These are phyloP conservation scores for Pisolithus marmoratus DNA, from an alignment of 768 basidiomycete genomes.

Conservation along the genomic window DNA sequence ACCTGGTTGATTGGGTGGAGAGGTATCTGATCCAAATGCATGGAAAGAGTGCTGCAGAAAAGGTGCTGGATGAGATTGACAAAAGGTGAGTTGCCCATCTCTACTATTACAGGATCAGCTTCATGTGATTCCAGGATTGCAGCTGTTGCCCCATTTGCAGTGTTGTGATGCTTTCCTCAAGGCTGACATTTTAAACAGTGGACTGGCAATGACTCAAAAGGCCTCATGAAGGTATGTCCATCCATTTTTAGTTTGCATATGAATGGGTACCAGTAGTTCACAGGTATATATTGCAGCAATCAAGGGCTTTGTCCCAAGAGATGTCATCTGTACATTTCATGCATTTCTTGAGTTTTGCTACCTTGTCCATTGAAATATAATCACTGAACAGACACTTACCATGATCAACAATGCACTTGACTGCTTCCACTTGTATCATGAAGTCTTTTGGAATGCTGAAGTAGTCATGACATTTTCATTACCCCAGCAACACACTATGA, in stretches of 20 bases:
- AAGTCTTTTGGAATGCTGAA: slow-evolving; percentile 11
- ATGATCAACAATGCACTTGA: slow-evolving; percentile 13
- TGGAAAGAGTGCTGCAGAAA: no score
- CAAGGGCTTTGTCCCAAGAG: neutral
- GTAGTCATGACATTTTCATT: slow-evolving; percentile 19
- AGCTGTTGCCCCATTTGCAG: no score
- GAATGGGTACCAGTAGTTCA: neutral
- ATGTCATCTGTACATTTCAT: neutral
- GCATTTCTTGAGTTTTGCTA: slow-evolving; percentile 27
- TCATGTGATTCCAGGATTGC: no score
- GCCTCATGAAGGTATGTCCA: neutral
- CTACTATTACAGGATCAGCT: no score
- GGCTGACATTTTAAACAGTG: no score
- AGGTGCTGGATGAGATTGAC: no score
- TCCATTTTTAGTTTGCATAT: neutral
- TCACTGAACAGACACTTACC: slow-evolving; percentile 15
- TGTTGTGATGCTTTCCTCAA: no score
- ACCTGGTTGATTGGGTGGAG: slow-evolving; percentile 30
- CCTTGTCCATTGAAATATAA: slow-evolving; percentile 11
- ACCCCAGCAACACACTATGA: slow-evolving; percentile 29
- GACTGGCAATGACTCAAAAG: neutral
- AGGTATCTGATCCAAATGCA: neutral
- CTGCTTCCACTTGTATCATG: slow-evolving; percentile 16
- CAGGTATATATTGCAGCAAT: neutral
- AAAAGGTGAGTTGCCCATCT: no score